Conservation (phyloP, 305 asterid species). For the Solanum hybrid region DNA sequence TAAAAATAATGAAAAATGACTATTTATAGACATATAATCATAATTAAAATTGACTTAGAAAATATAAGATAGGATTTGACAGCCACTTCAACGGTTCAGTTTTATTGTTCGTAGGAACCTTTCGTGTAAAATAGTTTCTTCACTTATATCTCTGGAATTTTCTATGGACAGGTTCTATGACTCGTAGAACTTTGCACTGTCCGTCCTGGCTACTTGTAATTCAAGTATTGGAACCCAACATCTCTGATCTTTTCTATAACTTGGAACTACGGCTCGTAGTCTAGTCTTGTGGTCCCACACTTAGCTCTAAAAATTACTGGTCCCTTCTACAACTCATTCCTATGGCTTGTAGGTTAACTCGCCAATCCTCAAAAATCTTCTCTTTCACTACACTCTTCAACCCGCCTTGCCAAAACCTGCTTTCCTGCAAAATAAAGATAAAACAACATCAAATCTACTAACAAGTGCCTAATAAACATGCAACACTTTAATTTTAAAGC, state of each 20-base stretch:
- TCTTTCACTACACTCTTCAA: neutral
- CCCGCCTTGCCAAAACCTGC: neutral
- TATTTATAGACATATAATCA: neutral
- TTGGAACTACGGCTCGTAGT: neutral
- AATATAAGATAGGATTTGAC: neutral
- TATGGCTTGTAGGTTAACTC: neutral
- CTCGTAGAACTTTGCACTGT: neutral
- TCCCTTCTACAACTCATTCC: neutral
- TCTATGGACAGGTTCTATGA: no score
- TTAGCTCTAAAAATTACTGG: neutral
- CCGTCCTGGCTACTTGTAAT: neutral
- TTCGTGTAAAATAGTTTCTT: neutral
- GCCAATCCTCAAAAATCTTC: neutral
- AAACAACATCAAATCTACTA: neutral
- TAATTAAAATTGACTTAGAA: neutral
- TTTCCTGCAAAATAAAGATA: neutral
- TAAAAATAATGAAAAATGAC: neutral
- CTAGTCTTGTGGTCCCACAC: neutral
- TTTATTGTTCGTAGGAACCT: neutral
- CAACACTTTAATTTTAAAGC: no score
- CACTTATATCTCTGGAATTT: neutral
- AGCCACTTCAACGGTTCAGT: neutral
- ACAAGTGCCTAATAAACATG: neutral
- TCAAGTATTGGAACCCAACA: neutral
- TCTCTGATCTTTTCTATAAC: neutral